Conservation (phyloP, 306 rosid species). For the Lagenaria siceraria region DNA sequence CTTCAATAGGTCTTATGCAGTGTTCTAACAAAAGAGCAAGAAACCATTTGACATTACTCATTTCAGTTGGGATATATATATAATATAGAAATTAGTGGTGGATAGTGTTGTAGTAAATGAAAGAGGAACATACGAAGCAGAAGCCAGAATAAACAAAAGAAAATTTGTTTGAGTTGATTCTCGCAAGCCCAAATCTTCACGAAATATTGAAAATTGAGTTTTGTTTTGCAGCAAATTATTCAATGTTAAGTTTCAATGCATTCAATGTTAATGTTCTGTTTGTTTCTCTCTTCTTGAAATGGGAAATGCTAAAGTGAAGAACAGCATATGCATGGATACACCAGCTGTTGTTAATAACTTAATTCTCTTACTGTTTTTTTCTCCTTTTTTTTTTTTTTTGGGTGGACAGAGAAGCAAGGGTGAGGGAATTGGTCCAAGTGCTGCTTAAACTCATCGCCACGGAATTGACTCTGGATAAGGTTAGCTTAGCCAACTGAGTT, state of each 20-base stretch:
- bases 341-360: neutral
- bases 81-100: neutral
- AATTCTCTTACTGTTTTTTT: neutral
- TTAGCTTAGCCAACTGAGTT: conserved; percentile 24
- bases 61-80: neutral
- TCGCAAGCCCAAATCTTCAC: neutral
- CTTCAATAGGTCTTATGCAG: too few species aligned
- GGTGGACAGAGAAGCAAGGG: conserved; percentile 55
- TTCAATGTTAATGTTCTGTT: neutral
- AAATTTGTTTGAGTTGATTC: neutral
- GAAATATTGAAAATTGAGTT: neutral
- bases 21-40: too few species aligned
- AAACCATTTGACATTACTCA: neutral
- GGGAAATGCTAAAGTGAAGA: too few species aligned
- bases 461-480: conserved; percentile 57
- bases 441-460: conserved; percentile 45
- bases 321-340: too few species aligned
- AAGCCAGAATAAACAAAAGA: neutral
- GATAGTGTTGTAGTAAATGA: neutral
- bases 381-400: neutral
- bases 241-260: too few species aligned
- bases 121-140: neutral
- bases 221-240: neutral
- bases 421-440: conserved; percentile 56
- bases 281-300: neutral